Evolutionary conservation across 1,284 basidiomycete species (phyloP).

Genomic region (Apiotrichum veenhuisii): DNA sequence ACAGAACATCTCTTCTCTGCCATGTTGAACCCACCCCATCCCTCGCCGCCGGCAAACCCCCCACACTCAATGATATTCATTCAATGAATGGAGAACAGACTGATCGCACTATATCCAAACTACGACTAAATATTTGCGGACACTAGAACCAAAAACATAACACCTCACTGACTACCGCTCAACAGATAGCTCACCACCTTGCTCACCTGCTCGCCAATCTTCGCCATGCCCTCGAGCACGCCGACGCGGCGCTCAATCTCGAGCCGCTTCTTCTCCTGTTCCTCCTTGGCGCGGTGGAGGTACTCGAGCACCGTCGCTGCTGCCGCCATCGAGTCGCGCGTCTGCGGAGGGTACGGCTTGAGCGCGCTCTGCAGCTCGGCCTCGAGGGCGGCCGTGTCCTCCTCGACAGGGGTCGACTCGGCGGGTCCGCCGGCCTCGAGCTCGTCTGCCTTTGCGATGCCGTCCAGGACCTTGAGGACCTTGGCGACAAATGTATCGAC

Average conservation of each 20-base stretch:
- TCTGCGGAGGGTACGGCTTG: slow-evolving; percentile 30
- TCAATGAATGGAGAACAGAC: no score
- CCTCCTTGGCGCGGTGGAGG: slow-evolving; percentile 35
- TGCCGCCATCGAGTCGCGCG: slow-evolving; percentile 36
- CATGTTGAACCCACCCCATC: no score
- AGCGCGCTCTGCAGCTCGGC: slow-evolving; percentile 27
- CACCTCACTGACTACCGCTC: slow-evolving; percentile 24
- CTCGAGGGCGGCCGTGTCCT: slow-evolving; percentile 17
- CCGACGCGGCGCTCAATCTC: slow-evolving; percentile 42
- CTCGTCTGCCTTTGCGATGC: slow-evolving; percentile 43
- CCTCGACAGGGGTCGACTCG: background rate
- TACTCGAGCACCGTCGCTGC: slow-evolving; percentile 39
- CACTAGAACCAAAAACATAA: background rate
- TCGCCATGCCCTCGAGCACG: slow-evolving; percentile 46
- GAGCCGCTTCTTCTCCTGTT: slow-evolving; percentile 42
- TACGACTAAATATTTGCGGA: background rate
- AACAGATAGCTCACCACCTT: slow-evolving; percentile 44
- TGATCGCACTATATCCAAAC: no score
- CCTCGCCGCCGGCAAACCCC: no score
- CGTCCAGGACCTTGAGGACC: slow-evolving; percentile 45
- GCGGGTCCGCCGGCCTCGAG: slow-evolving; percentile 12
- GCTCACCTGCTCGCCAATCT: slow-evolving; percentile 42
- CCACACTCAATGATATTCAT: no score
- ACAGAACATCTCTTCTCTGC: no score
- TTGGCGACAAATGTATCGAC: slow-evolving; percentile 43